These are phyloP conservation scores for Pseudogymnoascus sp. DNA, from an alignment of 2,329 filamentous ascomycete genomes.

Conservation along the genomic window DNA sequence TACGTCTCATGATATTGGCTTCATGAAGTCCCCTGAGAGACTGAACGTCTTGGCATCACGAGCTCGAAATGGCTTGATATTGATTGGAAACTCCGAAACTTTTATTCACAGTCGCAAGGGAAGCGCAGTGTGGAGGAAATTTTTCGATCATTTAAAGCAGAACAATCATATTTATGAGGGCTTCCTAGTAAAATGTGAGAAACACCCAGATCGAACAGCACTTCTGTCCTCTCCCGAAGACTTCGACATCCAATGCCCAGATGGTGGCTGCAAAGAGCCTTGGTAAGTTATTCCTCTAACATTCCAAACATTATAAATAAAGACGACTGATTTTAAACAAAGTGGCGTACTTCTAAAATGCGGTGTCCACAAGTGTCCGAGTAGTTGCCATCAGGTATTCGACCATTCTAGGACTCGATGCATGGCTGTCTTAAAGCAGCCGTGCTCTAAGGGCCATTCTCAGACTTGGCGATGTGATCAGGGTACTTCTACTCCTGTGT, in stretches of 20 bases:
- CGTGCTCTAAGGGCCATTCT: constrained; percentile 45
- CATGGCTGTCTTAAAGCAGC: constrained; percentile 32
- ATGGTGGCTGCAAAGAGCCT: constrained; percentile 57
- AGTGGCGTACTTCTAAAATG: constrained; percentile 47
- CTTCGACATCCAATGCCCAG: constrained; percentile 54
- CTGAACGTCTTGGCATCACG: constrained; percentile 63
- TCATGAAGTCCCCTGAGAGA: constrained; percentile 56
- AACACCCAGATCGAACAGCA: constrained; percentile 43
- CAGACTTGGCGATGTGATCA: constrained; percentile 38
- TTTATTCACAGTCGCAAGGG: constrained; percentile 54
- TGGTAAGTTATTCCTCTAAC: constrained; percentile 41
- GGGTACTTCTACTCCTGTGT: constrained; percentile 17
- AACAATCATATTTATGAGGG: constrained; percentile 49
- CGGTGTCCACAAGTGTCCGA: constrained; percentile 48
- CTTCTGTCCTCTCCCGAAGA: constrained; percentile 43
- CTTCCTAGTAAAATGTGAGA: constrained; percentile 50
- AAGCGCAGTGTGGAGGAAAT: constrained; percentile 44
- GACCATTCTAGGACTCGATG: constrained; percentile 49
- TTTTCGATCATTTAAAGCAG: constrained; percentile 47
- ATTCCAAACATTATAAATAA: constrained; percentile 3
- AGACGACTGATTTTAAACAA: constrained; percentile 11
- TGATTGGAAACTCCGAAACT: constrained; percentile 62
- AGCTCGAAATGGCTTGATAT: constrained; percentile 55
- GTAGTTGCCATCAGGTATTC: constrained; percentile 51
- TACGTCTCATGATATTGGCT: constrained; percentile 54